Percentiles rank a stretch among this genome's conserved stretches.
Conservation (phyloP, 441 rosid genomes). For the Bocquillonia castaneifolia region DNA sequence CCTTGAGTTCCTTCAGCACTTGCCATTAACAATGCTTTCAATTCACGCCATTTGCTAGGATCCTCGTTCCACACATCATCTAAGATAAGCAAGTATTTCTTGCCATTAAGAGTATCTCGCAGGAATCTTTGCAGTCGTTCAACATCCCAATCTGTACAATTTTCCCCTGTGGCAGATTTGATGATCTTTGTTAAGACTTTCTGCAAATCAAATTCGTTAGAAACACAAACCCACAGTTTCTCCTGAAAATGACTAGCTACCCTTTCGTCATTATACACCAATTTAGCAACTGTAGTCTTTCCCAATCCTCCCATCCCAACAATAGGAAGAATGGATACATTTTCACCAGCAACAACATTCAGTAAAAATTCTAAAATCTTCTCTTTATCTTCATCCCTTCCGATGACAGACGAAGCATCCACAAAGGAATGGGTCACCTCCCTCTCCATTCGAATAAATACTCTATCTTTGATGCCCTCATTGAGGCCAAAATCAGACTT, state of each 20-base stretch:
- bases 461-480: not conserved
- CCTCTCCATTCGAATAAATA: not conserved
- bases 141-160: not conserved
- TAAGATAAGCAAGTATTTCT: slow-evolving; percentile 21
- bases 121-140: slow-evolving; percentile 6
- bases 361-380: not conserved
- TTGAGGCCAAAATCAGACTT: slow-evolving; percentile 4
- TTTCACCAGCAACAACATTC: not conserved
- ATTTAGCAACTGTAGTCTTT: slow-evolving; percentile 22
- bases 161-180: not conserved
- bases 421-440: slow-evolving; percentile 12
- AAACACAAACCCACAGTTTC: slow-evolving; percentile 20
- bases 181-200: slow-evolving; percentile 10
- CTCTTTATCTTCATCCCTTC: slow-evolving; percentile 12
- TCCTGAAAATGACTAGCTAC: slow-evolving; percentile 7
- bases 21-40: not conserved
- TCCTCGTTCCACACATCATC: slow-evolving; percentile 30
- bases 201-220: slow-evolving; percentile 9
- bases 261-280: slow-evolving; percentile 13
- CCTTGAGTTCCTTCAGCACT: slow-evolving; percentile 10
- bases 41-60: slow-evolving; percentile 9
- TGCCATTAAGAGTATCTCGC: not conserved
- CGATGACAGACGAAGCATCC: slow-evolving; percentile 5
- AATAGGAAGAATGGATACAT: not conserved
- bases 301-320: slow-evolving; percentile 24